Conservation (phyloP, 441 rosid genomes). For the Manihot esculenta region DNA sequence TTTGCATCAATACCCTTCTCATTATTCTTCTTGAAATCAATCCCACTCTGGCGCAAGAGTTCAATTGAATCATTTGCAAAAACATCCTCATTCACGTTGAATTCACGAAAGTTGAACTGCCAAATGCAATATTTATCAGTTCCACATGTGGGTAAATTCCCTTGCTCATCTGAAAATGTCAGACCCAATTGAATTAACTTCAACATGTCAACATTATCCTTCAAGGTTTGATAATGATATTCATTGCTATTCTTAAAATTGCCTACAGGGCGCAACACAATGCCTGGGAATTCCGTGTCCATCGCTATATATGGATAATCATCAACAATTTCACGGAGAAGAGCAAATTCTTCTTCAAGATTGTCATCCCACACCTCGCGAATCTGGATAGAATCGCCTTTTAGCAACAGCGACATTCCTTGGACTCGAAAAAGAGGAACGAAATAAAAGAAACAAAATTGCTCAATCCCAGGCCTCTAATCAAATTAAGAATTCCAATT, state of each 20-base stretch:
- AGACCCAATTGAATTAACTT: constrained; percentile 81
- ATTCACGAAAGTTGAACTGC: constrained; percentile 79
- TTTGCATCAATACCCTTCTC: constrained; percentile 51
- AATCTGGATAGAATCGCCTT: constrained; percentile 50
- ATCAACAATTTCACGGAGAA: constrained; percentile 48
- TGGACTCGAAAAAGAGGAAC: constrained; percentile 9
- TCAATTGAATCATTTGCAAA: constrained; percentile 57
- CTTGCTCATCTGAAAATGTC: constrained; percentile 57
- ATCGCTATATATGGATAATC: constrained; percentile 56
- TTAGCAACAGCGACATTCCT: constrained; percentile 44
- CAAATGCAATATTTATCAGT: constrained; percentile 52
- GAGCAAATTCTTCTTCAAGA: constrained; percentile 47
- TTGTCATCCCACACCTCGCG: constrained; percentile 71
- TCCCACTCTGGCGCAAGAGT: constrained; percentile 49
- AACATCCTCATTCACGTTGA: constrained; percentile 49
- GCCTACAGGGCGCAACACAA: constrained; percentile 50
- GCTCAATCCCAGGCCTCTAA: constrained; percentile 12
- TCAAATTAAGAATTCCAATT: constrained; percentile 2
- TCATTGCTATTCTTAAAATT: constrained; percentile 42
- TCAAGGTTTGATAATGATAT: constrained; percentile 54
- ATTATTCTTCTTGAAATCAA: constrained; percentile 54
- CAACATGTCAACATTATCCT: constrained; percentile 61
- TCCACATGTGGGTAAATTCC: constrained; percentile 68
- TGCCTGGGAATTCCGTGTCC: constrained; percentile 86
- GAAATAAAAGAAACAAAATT: background rate